A percentile compares a stretch with the other conserved stretches of the same genome.
phyloP scores from a whole-genome alignment of 2,329 filamentous ascomycete species.

The Paramyrothecium sp. region DNA sequence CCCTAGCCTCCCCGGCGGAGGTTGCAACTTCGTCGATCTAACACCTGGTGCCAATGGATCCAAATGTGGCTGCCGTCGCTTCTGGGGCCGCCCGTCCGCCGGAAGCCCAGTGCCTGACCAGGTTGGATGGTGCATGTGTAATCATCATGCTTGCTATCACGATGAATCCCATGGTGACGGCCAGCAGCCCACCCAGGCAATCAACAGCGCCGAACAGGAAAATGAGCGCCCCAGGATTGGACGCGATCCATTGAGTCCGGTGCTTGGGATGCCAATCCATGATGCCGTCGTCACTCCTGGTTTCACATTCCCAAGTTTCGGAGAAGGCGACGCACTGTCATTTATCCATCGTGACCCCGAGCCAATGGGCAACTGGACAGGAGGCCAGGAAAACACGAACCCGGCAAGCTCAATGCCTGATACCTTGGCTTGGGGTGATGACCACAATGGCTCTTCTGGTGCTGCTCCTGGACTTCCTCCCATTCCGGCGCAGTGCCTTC shows the following conservation, averaged over 20 bases:
- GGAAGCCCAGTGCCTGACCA: constrained; percentile 38
- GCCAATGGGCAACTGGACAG: constrained; percentile 18
- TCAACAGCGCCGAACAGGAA: constrained; percentile 42
- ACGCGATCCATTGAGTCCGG: constrained; percentile 52
- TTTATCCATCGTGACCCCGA: constrained; percentile 30
- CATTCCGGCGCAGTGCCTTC: constrained; percentile 48
- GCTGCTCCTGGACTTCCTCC: constrained; percentile 34
- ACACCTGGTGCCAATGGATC: constrained; percentile 49
- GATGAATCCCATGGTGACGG: constrained; percentile 39
- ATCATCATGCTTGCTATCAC: constrained; percentile 62
- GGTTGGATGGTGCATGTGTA: constrained; percentile 58
- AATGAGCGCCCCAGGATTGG: constrained; percentile 48
- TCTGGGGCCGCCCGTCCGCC: constrained; percentile 48
- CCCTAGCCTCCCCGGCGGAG: constrained; percentile 46
- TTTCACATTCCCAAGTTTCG: constrained; percentile 40
- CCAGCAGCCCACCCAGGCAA: constrained; percentile 17
- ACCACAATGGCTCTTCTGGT: constrained; percentile 36
- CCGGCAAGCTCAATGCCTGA: constrained; percentile 51
- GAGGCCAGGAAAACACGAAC: constrained; percentile 22
- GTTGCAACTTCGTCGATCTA: constrained; percentile 58
- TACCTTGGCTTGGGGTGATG: constrained; percentile 50
- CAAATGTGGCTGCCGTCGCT: constrained; percentile 59
- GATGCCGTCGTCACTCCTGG: constrained; percentile 31
- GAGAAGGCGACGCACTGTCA: constrained; percentile 26
- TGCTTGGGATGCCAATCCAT: constrained; percentile 46